These are phyloP conservation scores for Rhizoclosmatium sp. DNA, from an alignment of 192 early-diverging fungal species.

Conservation along the genomic window DNA sequence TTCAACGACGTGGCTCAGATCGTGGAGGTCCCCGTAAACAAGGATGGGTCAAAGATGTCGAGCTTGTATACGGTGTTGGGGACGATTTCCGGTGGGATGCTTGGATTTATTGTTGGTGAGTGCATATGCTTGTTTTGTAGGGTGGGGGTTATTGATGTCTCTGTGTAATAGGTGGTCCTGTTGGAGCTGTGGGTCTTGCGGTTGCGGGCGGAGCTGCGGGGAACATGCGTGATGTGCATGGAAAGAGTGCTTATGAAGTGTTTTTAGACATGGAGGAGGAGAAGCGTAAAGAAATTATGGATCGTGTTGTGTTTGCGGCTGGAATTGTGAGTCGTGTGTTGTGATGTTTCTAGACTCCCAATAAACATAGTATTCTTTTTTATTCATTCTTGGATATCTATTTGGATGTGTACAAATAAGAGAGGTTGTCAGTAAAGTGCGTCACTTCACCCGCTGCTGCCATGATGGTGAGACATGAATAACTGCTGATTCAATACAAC, in stretches of 20 bases:
- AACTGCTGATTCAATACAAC: background rate
- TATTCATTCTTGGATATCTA: background rate
- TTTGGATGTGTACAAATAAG: background rate
- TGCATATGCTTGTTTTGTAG: background rate
- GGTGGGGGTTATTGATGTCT: background rate
- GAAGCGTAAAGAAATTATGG: background rate
- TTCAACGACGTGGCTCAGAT: background rate
- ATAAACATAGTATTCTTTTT: background rate
- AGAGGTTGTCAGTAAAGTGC: background rate
- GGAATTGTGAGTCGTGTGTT: background rate
- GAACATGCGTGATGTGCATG: background rate
- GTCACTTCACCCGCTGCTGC: background rate
- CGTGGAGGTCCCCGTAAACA: background rate
- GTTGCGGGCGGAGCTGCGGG: background rate
- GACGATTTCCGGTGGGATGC: background rate
- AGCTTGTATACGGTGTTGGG: background rate
- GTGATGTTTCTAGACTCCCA: background rate
- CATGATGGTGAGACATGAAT: background rate
- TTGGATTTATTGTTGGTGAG: constrained; percentile 19
- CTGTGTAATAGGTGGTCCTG: background rate
- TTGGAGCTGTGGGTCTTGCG: background rate
- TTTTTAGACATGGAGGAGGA: background rate
- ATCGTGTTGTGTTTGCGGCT: background rate
- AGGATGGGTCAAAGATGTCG: background rate
- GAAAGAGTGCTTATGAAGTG: background rate